Percentiles rank a stretch among this genome's conserved stretches.
Evolutionary conservation across 352 stramenopile genomes (phyloP).

Genomic region (Phytophthora cryptogea): DNA sequence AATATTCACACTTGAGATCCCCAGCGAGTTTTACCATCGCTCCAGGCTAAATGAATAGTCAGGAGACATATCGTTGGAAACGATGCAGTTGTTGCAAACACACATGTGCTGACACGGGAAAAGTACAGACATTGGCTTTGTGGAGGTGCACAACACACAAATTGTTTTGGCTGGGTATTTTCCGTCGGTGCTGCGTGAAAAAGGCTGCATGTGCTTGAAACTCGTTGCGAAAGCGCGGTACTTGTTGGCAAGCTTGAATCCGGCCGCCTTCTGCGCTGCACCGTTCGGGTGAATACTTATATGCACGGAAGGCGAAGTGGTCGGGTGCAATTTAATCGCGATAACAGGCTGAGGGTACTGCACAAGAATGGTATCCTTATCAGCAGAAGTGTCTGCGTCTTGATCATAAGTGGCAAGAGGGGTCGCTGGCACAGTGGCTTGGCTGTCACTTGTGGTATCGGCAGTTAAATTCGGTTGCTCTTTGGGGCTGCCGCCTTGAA

Average conservation of each 20-base stretch:
- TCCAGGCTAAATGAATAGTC: constrained; percentile 21
- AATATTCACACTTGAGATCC: too few species aligned
- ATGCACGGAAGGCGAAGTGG: too few species aligned
- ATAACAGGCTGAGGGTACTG: too few species aligned
- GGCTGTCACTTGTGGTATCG: too few species aligned
- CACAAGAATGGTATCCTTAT: too few species aligned
- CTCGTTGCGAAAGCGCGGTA: constrained; percentile 48
- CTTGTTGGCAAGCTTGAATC: constrained; percentile 44
- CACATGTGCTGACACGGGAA: constrained; percentile 66
- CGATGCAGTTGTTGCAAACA: constrained; percentile 61
- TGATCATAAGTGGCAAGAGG: too few species aligned
- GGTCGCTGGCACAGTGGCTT: too few species aligned
- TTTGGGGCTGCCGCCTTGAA: not conserved
- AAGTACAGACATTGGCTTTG: constrained; percentile 28
- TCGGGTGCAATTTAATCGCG: too few species aligned
- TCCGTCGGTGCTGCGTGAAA: constrained; percentile 49
- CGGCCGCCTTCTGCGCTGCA: too few species aligned
- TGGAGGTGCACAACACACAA: constrained; percentile 52
- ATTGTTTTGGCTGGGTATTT: constrained; percentile 40
- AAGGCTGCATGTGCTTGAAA: constrained; percentile 55
- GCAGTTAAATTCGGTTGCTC: not conserved
- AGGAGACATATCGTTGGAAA: constrained; percentile 41
- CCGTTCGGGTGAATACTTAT: too few species aligned
- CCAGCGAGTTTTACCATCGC: constrained; percentile 39
- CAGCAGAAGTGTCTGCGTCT: too few species aligned